A percentile compares a stretch with the other conserved stretches of the same genome.
Conservation (phyloP, 2,329 filamentous ascomycete genomes). For the Aspergillus sclerotialis region DNA sequence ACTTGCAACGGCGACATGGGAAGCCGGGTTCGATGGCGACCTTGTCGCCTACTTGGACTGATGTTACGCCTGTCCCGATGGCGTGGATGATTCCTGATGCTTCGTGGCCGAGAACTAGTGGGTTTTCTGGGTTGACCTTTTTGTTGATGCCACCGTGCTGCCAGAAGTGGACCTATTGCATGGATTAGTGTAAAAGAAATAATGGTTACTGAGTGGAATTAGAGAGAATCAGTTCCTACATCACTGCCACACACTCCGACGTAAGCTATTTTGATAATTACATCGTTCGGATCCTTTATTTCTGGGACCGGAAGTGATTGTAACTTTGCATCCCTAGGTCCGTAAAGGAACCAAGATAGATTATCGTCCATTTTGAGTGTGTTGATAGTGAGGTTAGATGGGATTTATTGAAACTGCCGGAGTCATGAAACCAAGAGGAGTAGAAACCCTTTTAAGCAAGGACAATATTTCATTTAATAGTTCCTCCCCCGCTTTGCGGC, state of each 20-base stretch:
- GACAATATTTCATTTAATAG: too few species aligned
- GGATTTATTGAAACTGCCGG: too few species aligned
- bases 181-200: not conserved
- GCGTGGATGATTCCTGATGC: constrained; percentile 20
- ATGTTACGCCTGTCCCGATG: constrained; percentile 17
- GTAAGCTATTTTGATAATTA: not conserved
- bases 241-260: not conserved
- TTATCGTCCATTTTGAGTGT: too few species aligned
- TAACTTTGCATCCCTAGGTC: not conserved
- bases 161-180: constrained; percentile 15
- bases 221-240: not conserved
- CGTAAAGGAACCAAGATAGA: not conserved
- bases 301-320: not conserved
- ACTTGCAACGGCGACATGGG: constrained; percentile 28
- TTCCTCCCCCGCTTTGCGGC: too few species aligned
- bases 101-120: constrained; percentile 30
- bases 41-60: constrained; percentile 21
- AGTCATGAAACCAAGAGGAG: too few species aligned
- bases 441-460: too few species aligned
- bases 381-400: too few species aligned
- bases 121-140: constrained; percentile 17
- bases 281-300: not conserved
- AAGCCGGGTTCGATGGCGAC: constrained; percentile 31
- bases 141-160: constrained; percentile 27
- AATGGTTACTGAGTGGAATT: not conserved